Percentiles rank a stretch among this genome's conserved stretches.
Conservation (phyloP, 371 early-diverging fungal genomes). For the Actinomortierella ambigua region DNA sequence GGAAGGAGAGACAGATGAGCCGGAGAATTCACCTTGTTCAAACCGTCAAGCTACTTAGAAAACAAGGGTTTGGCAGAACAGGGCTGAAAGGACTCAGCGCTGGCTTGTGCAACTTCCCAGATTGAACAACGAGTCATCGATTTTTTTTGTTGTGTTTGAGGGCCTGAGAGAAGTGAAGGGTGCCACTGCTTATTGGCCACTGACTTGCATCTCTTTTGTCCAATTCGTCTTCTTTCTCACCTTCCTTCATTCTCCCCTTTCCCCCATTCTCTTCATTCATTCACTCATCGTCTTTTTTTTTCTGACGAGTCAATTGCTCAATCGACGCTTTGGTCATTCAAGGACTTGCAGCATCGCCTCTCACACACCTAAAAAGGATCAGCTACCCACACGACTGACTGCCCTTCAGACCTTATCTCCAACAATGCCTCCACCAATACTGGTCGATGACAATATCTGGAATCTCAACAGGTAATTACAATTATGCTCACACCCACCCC, state of each 20-base stretch:
- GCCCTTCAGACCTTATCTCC: background rate
- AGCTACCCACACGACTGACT: background rate
- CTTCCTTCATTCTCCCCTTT: background rate
- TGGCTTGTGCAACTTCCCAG: too few species aligned
- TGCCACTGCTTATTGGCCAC: background rate
- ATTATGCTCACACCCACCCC: too few species aligned
- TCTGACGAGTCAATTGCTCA: background rate
- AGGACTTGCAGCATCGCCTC: too few species aligned
- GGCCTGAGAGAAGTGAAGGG: slow-evolving; percentile 4
- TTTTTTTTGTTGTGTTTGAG: background rate
- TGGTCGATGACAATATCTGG: slow-evolving; percentile 46
- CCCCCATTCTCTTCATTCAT: background rate
- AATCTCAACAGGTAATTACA: slow-evolving; percentile 15
- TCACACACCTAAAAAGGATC: too few species aligned
- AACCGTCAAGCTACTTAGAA: too few species aligned
- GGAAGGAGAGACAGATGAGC: too few species aligned
- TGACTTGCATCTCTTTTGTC: too few species aligned
- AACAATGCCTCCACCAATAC: slow-evolving; percentile 45
- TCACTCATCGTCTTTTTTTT: background rate
- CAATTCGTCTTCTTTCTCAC: background rate
- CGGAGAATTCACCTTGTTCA: too few species aligned
- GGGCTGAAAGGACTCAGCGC: too few species aligned
- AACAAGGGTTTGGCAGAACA: too few species aligned
- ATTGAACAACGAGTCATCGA: slow-evolving; percentile 2
- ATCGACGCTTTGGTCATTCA: background rate